Evolutionary conservation across 495 filamentous ascomycete species (phyloP).

Genomic region (Penicillium dipodomyicola): DNA sequence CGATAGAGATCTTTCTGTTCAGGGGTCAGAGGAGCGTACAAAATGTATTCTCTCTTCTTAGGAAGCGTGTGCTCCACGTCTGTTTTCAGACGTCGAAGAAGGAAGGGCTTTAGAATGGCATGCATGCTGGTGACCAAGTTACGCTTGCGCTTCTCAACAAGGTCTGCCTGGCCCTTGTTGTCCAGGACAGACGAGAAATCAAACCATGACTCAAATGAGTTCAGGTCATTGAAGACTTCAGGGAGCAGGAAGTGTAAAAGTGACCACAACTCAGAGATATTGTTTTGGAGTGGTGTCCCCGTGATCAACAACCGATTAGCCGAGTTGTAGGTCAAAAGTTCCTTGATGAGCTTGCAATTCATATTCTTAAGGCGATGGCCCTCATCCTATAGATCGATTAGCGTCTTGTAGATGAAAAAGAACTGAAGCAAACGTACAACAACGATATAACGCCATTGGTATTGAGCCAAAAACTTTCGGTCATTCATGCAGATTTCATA

Average conservation of each 20-base stretch:
- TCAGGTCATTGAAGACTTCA: conserved; percentile 84
- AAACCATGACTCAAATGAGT: conserved; percentile 91
- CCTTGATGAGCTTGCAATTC: conserved; percentile 85
- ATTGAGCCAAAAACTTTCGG: conserved; percentile 70
- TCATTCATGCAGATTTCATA: conserved; percentile 97
- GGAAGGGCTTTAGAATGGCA: conserved; percentile 85
- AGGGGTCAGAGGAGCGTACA: conserved; percentile 84
- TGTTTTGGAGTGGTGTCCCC: conserved; percentile 94
- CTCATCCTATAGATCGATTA: conserved; percentile 62
- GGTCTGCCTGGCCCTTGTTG: conserved; percentile 61
- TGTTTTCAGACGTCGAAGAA: conserved; percentile 84
- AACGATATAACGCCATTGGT: conserved; percentile 95
- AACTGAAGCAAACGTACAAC: conserved; percentile 57
- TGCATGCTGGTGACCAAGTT: conserved; percentile 87
- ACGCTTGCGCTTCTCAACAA: conserved; percentile 59
- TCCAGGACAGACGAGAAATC: conserved; percentile 90
- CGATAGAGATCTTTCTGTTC: conserved; percentile 90
- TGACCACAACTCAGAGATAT: conserved; percentile 93
- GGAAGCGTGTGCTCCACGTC: conserved; percentile 90
- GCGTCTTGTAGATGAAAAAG: not conserved
- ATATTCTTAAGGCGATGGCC: conserved; percentile 97
- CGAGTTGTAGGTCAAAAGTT: conserved; percentile 81
- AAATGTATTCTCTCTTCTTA: conserved; percentile 92
- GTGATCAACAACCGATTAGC: conserved; percentile 90
- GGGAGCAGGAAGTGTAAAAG: conserved; percentile 91